Evolutionary conservation across 2,329 filamentous ascomycete species (phyloP).

Genomic region (Sclerotinia glacialis): DNA sequence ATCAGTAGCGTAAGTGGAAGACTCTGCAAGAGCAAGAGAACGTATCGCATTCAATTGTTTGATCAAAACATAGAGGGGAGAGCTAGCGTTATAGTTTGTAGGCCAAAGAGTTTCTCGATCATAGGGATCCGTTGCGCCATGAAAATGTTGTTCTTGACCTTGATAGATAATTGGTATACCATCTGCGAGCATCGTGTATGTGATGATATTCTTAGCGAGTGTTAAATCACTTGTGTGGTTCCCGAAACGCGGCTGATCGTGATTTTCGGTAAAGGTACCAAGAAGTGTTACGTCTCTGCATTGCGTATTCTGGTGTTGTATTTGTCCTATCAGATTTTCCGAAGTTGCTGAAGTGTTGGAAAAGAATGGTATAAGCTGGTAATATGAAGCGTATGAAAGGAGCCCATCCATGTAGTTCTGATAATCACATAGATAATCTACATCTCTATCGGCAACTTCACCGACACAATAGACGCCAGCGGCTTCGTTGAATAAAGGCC

Average conservation of each 20-base stretch:
- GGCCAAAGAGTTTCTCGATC: conserved; percentile 48
- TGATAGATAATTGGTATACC: conserved; percentile 53
- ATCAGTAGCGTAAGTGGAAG: conserved; percentile 23
- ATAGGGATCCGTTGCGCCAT: conserved; percentile 41
- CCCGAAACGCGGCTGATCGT: conserved; percentile 45
- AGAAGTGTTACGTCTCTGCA: conserved; percentile 40
- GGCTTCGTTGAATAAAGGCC: conserved; percentile 49
- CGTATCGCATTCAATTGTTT: conserved; percentile 27
- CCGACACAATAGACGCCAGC: conserved; percentile 59
- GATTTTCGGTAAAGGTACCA: conserved; percentile 43
- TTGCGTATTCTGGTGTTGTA: conserved; percentile 21
- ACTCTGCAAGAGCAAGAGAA: conserved; percentile 18
- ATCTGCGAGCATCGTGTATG: conserved; percentile 48
- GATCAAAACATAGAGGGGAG: conserved; percentile 43
- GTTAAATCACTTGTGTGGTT: conserved; percentile 29
- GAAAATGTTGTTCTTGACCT: conserved; percentile 52
- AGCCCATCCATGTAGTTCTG: conserved; percentile 54
- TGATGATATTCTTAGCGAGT: conserved; percentile 46
- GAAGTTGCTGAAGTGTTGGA: conserved; percentile 23
- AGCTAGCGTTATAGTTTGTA: conserved; percentile 40
- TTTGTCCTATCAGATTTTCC: conserved; percentile 19
- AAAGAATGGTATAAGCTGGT: conserved; percentile 25
- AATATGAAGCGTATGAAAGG: conserved; percentile 38
- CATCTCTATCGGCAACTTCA: conserved; percentile 57
- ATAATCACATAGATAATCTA: conserved; percentile 54